These are phyloP conservation scores for Solanum lignicaule DNA, from an alignment of 257 asterid species.

Conservation along the genomic window DNA sequence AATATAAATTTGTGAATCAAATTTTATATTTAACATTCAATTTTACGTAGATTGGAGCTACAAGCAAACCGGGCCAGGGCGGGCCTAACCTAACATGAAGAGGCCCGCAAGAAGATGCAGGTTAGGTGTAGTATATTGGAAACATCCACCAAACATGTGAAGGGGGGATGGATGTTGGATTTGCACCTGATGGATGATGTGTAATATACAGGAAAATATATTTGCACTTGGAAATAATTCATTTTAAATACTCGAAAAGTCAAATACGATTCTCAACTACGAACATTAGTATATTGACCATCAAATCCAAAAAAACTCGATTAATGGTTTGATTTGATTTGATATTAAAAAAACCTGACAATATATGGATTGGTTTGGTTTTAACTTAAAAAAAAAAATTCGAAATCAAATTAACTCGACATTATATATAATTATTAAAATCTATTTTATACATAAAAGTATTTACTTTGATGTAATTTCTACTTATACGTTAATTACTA, in stretches of 20 bases:
- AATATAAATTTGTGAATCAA: too few species aligned
- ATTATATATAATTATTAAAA: too few species aligned
- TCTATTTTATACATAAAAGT: too few species aligned
- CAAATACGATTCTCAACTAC: too few species aligned
- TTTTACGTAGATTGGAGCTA: accelerated
- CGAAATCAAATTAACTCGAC: accelerated
- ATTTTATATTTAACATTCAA: accelerated
- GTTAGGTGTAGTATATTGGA: background rate
- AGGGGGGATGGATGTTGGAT: background rate
- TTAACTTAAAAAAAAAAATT: accelerated
- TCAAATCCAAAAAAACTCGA: too few species aligned
- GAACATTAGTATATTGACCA: too few species aligned
- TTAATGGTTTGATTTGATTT: background rate
- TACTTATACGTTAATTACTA: too few species aligned
- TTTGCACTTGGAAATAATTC: background rate
- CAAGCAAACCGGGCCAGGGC: background rate
- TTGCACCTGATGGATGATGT: background rate
- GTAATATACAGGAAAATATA: background rate
- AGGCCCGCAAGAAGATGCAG: background rate
- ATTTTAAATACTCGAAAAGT: too few species aligned
- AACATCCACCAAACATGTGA: background rate
- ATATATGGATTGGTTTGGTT: too few species aligned
- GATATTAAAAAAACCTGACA: accelerated
- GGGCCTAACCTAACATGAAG: background rate
- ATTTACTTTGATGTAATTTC: too few species aligned